phyloP scores from a whole-genome alignment of 2,329 filamentous ascomycete genomes.

The Daldinia sp. region DNA sequence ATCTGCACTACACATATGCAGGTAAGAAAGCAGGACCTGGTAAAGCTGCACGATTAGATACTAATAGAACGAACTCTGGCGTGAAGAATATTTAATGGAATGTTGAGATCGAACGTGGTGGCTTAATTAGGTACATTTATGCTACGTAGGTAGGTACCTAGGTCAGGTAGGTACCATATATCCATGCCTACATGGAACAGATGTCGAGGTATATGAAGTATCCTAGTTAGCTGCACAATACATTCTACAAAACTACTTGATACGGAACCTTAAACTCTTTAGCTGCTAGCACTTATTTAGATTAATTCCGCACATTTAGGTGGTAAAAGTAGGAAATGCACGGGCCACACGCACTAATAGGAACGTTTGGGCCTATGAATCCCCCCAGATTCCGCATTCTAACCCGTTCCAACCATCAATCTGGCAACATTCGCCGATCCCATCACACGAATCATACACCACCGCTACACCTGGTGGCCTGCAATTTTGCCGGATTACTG shows the following conservation, averaged over 20 bases:
- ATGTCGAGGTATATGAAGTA: too few relatives aligned
- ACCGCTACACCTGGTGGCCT: conserved; percentile 19
- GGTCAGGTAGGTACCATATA: too few relatives aligned
- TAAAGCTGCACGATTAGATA: neutral
- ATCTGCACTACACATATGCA: neutral
- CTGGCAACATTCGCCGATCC: conserved; percentile 35
- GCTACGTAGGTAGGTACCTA: too few relatives aligned
- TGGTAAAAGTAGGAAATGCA: conserved; percentile 1
- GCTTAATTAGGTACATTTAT: neutral
- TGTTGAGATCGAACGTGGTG: neutral
- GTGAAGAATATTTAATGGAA: too few relatives aligned
- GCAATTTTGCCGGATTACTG: conserved; percentile 27
- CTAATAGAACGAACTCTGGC: neutral
- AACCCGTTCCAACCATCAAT: conserved; percentile 31
- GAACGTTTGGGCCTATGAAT: conserved; percentile 18
- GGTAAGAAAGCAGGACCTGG: neutral
- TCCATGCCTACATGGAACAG: too few relatives aligned
- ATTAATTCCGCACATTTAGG: neutral
- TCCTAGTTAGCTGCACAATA: neutral
- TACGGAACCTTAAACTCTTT: conserved; percentile 2
- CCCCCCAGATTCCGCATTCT: conserved; percentile 24
- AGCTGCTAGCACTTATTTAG: neutral
- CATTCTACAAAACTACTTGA: neutral
- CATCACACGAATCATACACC: conserved; percentile 35
- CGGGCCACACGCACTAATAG: conserved; percentile 21